phyloP scores from a whole-genome alignment of 345 rosid species.

The Crucihimalaya himalaica region DNA sequence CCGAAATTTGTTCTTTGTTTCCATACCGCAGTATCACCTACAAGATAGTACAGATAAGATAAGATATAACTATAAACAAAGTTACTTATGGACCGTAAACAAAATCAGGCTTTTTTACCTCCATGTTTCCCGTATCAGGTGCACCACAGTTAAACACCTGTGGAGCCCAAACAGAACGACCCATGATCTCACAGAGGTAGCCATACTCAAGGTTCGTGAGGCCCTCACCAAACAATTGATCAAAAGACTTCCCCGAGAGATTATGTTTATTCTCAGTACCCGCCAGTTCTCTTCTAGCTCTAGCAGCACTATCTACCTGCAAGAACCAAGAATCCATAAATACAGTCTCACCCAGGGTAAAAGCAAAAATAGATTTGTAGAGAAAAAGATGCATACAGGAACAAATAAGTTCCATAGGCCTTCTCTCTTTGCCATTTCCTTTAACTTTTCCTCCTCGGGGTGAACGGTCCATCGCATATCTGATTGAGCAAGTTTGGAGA shows the following conservation, averaged over 20 bases:
- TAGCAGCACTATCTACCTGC: slow-evolving; percentile 88
- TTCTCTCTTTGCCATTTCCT: slow-evolving; percentile 84
- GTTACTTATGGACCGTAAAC: not conserved
- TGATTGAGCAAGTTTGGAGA: slow-evolving; percentile 74
- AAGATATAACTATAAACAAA: too few relatives aligned
- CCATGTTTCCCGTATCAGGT: slow-evolving; percentile 99
- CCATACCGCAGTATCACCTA: slow-evolving; percentile 93
- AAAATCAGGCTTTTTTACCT: slow-evolving; percentile 51
- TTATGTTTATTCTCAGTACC: slow-evolving; percentile 43
- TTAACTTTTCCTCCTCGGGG: slow-evolving; percentile 90
- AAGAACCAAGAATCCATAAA: slow-evolving; percentile 36
- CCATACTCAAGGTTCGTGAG: slow-evolving; percentile 97
- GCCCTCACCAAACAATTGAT: slow-evolving; percentile 78
- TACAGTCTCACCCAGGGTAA: not conserved
- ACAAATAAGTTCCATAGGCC: slow-evolving; percentile 92
- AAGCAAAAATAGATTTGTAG: slow-evolving; percentile 16
- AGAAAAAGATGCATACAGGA: slow-evolving; percentile 58
- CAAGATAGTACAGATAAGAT: not conserved
- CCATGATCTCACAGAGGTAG: slow-evolving; percentile 97
- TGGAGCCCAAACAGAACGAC: slow-evolving; percentile 94
- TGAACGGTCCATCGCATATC: slow-evolving; percentile 79
- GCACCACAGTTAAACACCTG: slow-evolving; percentile 96
- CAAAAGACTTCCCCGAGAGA: slow-evolving; percentile 35
- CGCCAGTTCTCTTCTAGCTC: slow-evolving; percentile 65
- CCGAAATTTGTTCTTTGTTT: slow-evolving; percentile 71